phyloP scores from a whole-genome alignment of 495 filamentous ascomycete species.

The Neurospora hispaniola region DNA sequence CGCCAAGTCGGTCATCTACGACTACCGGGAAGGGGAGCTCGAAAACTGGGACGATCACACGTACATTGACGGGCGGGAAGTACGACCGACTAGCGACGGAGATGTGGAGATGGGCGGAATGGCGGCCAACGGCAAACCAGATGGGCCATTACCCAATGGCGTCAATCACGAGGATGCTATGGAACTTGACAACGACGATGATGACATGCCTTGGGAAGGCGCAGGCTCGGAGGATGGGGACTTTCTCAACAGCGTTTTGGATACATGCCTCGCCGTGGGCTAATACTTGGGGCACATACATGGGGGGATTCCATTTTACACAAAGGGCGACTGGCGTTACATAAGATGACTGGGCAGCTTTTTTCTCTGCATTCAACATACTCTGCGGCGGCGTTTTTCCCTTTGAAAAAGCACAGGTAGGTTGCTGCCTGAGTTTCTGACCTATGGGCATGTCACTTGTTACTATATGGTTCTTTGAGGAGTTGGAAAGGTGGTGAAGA shows the following conservation, averaged over 20 bases:
- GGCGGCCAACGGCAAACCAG: constrained; percentile 13
- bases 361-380: not conserved
- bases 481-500: not conserved
- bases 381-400: not conserved
- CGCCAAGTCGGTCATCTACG: constrained; percentile 56
- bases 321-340: not conserved
- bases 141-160: constrained; percentile 26
- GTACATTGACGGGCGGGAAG: constrained; percentile 31
- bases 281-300: not conserved
- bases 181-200: constrained; percentile 57
- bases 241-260: constrained; percentile 58
- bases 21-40: constrained; percentile 66
- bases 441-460: not conserved
- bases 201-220: constrained; percentile 65
- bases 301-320: not conserved
- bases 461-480: not conserved
- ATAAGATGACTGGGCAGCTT: not conserved
- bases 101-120: constrained; percentile 26
- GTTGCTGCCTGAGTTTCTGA: not conserved
- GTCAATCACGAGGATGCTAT: constrained; percentile 38
- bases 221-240: constrained; percentile 48
- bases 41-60: constrained; percentile 49
- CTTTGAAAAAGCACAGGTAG: not conserved
- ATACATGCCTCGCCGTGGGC: constrained; percentile 38
- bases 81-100: constrained; percentile 12